These are phyloP conservation scores for Cylindrodendrum hubeiense DNA, from an alignment of 2,329 filamentous ascomycete genomes.

Conservation along the genomic window DNA sequence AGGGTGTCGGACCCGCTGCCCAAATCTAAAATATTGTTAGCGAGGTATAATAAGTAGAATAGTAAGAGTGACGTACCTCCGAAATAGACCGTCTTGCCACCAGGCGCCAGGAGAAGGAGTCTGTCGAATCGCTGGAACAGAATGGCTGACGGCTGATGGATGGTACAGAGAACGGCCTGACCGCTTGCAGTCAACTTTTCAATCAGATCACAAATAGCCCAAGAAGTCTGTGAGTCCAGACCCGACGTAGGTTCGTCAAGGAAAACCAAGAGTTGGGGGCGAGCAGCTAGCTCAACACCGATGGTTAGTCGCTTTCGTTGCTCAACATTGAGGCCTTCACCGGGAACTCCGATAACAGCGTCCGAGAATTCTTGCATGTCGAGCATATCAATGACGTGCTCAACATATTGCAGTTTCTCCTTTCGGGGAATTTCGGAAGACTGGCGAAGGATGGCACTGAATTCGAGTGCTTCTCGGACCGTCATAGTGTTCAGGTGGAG, in stretches of 20 bases:
- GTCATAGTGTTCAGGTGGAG: conserved; percentile 77
- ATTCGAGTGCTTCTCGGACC: conserved; percentile 63
- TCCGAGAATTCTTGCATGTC: conserved; percentile 74
- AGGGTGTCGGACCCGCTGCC: conserved; percentile 60
- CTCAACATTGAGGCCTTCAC: conserved; percentile 64
- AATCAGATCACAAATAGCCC: conserved; percentile 79
- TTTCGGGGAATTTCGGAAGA: conserved; percentile 64
- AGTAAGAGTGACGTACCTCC: conserved; percentile 58
- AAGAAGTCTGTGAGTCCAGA: conserved; percentile 80
- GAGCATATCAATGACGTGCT: conserved; percentile 46
- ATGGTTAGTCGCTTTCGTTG: conserved; percentile 74
- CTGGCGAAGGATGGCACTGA: conserved; percentile 76
- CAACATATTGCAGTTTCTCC: conserved; percentile 46
- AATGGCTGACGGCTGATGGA: conserved; percentile 60
- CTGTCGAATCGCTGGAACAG: conserved; percentile 65
- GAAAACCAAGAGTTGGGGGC: conserved; percentile 79
- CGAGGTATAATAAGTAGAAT: accelerated
- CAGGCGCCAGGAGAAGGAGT: conserved; percentile 66
- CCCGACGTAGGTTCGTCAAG: conserved; percentile 84
- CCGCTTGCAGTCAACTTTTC: conserved; percentile 69
- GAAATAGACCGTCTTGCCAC: conserved; percentile 71
- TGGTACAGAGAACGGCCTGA: conserved; percentile 60
- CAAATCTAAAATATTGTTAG: conserved; percentile 34
- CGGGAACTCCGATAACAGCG: conserved; percentile 66
- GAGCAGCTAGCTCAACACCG: conserved; percentile 80